These are phyloP conservation scores for Leucocoprinus sp. DNA, from an alignment of 768 basidiomycete species.

Conservation along the genomic window DNA sequence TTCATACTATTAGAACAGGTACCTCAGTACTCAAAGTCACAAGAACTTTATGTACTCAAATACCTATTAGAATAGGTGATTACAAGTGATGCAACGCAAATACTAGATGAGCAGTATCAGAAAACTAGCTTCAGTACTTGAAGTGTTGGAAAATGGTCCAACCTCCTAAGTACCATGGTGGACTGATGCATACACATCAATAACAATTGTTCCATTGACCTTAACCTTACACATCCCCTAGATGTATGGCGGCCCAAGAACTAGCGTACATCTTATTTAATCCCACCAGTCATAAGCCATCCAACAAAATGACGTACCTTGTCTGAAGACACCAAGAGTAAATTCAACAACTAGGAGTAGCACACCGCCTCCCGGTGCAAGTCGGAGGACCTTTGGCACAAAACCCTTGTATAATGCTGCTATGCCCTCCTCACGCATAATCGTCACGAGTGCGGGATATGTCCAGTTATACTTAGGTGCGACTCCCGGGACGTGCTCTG, in stretches of 20 bases:
- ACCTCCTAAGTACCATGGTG: too few species aligned
- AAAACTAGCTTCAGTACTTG: too few species aligned
- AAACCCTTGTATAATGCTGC: conserved; percentile 92
- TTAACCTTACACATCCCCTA: conserved; percentile 13
- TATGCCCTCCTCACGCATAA: conserved; percentile 81
- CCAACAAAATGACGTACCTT: conserved; percentile 35
- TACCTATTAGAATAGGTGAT: too few species aligned
- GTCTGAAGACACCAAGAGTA: conserved; percentile 68
- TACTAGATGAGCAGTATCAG: too few species aligned
- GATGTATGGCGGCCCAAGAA: conserved; percentile 47
- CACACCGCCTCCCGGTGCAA: conserved; percentile 95
- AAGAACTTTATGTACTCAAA: too few species aligned
- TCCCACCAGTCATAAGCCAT: background rate
- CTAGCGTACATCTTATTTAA: conserved; percentile 17
- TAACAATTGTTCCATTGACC: background rate
- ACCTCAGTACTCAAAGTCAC: too few species aligned
- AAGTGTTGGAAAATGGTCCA: too few species aligned
- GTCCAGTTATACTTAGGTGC: conserved; percentile 91
- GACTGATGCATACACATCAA: background rate
- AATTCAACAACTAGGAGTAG: conserved; percentile 90
- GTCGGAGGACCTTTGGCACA: conserved; percentile 86
- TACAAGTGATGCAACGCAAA: too few species aligned
- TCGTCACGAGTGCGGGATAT: conserved; percentile 77
- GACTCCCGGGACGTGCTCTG: conserved; percentile 56
- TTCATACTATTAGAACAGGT: too few species aligned